Conservation (phyloP, 768 basidiomycete genomes). For the Lactarius indigo region DNA sequence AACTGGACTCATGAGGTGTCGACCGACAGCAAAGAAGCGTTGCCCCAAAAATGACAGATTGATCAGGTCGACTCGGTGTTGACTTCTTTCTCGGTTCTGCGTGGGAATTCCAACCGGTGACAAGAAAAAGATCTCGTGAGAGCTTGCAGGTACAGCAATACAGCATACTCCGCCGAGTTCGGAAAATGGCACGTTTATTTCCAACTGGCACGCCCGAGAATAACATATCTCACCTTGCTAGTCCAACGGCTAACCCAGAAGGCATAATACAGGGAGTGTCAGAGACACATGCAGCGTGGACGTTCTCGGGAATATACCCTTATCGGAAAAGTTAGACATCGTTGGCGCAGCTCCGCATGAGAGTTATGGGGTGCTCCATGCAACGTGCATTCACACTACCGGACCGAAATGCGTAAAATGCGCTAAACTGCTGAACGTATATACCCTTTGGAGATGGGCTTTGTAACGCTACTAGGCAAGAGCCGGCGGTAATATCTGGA, state of each 20-base stretch:
- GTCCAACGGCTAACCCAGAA: neutral
- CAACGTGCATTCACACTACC: conserved; percentile 5
- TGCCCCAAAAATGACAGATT: neutral
- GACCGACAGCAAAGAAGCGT: neutral
- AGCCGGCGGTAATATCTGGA: conserved; percentile 4
- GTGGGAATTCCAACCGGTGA: conserved; percentile 1
- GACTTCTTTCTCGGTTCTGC: neutral
- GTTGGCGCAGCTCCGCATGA: conserved; percentile 6
- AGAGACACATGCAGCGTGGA: neutral
- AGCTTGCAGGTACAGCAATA: neutral
- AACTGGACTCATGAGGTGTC: neutral
- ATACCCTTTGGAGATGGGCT: neutral
- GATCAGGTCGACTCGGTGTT: neutral
- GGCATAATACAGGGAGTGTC: neutral
- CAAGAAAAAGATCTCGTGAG: neutral
- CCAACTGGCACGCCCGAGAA: neutral
- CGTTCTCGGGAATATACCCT: neutral
- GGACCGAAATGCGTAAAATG: conserved; percentile 5
- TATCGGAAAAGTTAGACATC: neutral
- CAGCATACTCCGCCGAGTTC: neutral
- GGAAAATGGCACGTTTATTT: conserved; percentile 5
- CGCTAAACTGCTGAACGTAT: neutral
- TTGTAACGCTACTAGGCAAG: neutral
- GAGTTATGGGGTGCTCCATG: neutral
- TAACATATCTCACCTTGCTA: neutral